These are phyloP conservation scores for Amyloporia xantha DNA, from an alignment of 768 basidiomycete genomes.

Conservation along the genomic window DNA sequence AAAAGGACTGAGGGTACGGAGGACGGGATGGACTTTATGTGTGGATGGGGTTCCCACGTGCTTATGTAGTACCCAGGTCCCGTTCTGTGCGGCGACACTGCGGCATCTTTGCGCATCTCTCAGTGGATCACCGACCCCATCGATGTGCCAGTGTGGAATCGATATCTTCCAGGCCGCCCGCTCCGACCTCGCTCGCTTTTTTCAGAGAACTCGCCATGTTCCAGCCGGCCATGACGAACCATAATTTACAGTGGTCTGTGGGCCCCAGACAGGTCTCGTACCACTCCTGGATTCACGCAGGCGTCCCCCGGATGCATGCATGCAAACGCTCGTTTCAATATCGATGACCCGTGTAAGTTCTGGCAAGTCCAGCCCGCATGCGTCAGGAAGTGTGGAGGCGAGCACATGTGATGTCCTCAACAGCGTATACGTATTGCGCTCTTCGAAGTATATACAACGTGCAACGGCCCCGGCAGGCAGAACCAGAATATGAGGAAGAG, in stretches of 20 bases:
- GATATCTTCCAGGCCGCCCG: not conserved
- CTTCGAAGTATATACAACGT: not conserved
- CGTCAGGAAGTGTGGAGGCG: not conserved
- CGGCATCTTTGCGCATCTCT: not conserved
- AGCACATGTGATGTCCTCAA: not conserved
- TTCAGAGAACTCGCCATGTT: not conserved
- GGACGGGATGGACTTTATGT: not conserved
- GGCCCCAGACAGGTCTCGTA: not conserved
- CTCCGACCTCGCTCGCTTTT: not conserved
- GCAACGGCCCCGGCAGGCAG: not conserved
- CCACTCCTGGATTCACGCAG: not conserved
- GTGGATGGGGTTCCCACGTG: not conserved
- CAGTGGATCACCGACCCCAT: not conserved
- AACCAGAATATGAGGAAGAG: not conserved
- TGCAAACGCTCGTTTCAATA: not conserved
- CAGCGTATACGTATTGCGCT: too few relatives aligned
- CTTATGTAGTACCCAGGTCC: not conserved
- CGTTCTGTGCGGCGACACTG: not conserved
- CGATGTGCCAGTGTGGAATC: not conserved
- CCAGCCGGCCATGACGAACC: not conserved
- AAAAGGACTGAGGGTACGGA: conserved; percentile 5
- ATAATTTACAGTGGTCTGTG: not conserved
- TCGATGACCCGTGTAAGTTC: not conserved
- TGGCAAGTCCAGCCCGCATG: not conserved
- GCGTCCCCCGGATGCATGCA: not conserved